Conservation (phyloP, 345 rosid species). For the Citrus sp. region DNA sequence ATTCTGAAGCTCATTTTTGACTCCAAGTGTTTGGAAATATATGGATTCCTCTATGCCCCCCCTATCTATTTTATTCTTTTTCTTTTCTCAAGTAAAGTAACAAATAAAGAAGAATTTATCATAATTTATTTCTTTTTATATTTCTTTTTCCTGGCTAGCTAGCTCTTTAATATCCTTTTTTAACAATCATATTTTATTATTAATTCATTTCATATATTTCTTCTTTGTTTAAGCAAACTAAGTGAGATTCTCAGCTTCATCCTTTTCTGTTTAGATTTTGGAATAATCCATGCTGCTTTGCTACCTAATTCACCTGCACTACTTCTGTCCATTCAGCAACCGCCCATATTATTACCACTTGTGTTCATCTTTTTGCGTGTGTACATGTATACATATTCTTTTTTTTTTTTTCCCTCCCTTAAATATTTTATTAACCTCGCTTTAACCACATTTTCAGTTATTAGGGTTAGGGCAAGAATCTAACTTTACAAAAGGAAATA, state of each 20-base stretch:
- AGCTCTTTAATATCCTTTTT: not conserved
- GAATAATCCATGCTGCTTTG: constrained; percentile 34
- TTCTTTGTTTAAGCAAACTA: not conserved
- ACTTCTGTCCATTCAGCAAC: constrained; percentile 30
- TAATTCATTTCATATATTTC: not conserved
- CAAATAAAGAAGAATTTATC: not conserved
- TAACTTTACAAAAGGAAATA: not conserved
- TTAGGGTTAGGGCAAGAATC: not conserved
- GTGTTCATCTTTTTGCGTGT: not conserved
- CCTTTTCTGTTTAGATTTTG: constrained; percentile 33
- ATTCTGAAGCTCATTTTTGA: constrained; percentile 67
- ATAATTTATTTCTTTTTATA: constrained; percentile 1
- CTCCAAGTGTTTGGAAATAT: constrained; percentile 64
- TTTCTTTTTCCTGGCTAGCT: no score
- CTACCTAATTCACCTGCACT: constrained; percentile 38
- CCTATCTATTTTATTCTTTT: constrained; percentile 24
- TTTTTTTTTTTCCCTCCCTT: not conserved
- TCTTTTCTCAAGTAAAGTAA: constrained; percentile 22
- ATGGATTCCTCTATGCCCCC: constrained; percentile 48
- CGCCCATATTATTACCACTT: not conserved
- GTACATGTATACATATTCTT: not conserved
- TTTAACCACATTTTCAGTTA: not conserved
- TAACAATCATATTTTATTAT: not conserved
- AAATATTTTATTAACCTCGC: not conserved
- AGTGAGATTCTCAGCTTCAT: constrained; percentile 37